Base-by-base conservation (phyloP, 305 asterid genomes). In the Coffea humblotiana region DNA sequence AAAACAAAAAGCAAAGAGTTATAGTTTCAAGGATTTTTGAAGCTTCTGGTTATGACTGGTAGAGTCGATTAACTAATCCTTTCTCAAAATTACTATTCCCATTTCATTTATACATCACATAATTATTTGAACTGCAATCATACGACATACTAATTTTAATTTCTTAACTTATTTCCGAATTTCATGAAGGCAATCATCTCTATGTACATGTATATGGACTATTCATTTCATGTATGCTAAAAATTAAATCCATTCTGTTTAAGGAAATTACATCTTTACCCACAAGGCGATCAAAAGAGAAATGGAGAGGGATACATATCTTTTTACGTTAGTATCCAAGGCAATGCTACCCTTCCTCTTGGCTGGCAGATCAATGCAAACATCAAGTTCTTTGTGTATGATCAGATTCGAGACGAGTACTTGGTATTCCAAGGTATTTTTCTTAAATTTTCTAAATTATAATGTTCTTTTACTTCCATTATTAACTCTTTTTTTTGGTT, bases 351-450 rank as follows among this genome's bases (percentile, higher is more conserved):
- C 8, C 15, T 63, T 12, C 68, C 68, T 63, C 68, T 23, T 63
- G 68, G 68, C 14, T 63, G 68, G 68, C 35, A 63, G 35, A 63
- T 63, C 68, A 63, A 63, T n/a, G 68, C 35, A 23, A 63, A n/a
- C 68, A 23, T 23, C 35, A 63, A 63, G n/a, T 63, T 63, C 10
- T 63, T 63, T 23, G 68, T 63, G 35, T 63, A 23, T 2, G 68
- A 63, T 63, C 68, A 63, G 14, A 63, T 63, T n/a, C 68, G 68
- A 63, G 68, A 63, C n/a, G 35, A 63, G 35, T n/a, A 63, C 35
- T 63, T 63, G 0, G 35, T 25, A 8, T 23, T 63, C 5, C 68
- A 63, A 63, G 68, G 68, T n/a, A 23, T 2, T 58, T 10, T 19
- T 21, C 64, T 58, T 58, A 5, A 58, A 58, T 7, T 58, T 19